phyloP scores from a whole-genome alignment of 768 basidiomycete genomes.

The Hortiboletus flavorubellus region DNA sequence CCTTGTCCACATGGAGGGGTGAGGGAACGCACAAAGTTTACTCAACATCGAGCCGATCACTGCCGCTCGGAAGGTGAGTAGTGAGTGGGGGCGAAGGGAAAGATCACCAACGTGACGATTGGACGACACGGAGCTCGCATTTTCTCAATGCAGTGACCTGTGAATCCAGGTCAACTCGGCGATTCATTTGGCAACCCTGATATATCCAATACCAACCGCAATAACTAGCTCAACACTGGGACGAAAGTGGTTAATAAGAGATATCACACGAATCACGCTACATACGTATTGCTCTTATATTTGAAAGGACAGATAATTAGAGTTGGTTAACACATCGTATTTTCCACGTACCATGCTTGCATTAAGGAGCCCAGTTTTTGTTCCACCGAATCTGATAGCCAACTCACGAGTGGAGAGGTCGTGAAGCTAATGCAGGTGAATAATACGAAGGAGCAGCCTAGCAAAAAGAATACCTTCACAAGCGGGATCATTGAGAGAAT shows the following conservation, averaged over 20 bases:
- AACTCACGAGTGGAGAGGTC: constrained; percentile 75
- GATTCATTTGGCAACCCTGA: not conserved
- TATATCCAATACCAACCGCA: constrained; percentile 48
- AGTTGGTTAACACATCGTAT: not conserved
- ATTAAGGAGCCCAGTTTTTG: constrained; percentile 75
- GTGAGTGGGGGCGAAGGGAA: not conserved
- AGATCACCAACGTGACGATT: constrained; percentile 61
- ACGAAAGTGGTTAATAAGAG: not conserved
- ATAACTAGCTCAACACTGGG: constrained; percentile 63
- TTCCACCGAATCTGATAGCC: constrained; percentile 69
- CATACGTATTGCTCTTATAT: constrained; percentile 64
- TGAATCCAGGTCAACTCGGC: not conserved
- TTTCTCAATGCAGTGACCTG: constrained; percentile 73
- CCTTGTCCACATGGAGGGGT: not conserved
- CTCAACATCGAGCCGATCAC: constrained; percentile 84
- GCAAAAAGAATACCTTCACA: constrained; percentile 51
- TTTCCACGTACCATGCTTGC: constrained; percentile 62
- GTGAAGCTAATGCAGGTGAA: constrained; percentile 50
- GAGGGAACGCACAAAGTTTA: constrained; percentile 53
- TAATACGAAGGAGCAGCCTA: not conserved
- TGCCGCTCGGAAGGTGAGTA: constrained; percentile 26
- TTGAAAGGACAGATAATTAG: constrained; percentile 4
- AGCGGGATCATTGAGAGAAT: constrained; percentile 73
- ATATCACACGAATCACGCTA: constrained; percentile 9
- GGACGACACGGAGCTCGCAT: constrained; percentile 80